A percentile compares a stretch with the other conserved stretches of the same genome.
Evolutionary conservation across 768 basidiomycete species (phyloP).

Genomic region (Imleria badia): DNA sequence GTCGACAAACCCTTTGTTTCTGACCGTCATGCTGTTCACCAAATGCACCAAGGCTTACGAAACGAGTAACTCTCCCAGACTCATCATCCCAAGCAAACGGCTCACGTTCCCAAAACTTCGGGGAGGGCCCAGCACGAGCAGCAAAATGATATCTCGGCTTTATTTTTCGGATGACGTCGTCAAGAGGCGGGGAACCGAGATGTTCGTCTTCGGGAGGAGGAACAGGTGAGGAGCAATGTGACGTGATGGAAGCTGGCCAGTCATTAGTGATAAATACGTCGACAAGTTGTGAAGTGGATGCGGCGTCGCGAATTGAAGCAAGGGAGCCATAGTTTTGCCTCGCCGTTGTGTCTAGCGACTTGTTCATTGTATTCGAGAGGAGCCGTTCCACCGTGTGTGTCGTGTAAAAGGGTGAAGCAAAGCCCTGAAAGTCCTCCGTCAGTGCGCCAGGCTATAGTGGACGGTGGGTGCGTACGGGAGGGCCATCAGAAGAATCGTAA

Average conservation of each 20-base stretch:
- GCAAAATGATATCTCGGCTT: slow-evolving; percentile 91
- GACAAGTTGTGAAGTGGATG: slow-evolving; percentile 62
- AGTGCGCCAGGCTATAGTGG: background rate
- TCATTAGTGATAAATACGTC: slow-evolving; percentile 82
- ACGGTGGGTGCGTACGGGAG: slow-evolving; percentile 50
- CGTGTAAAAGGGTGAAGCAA: slow-evolving; percentile 74
- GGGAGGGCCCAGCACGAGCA: slow-evolving; percentile 57
- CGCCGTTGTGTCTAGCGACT: slow-evolving; percentile 41
- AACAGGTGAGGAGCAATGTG: slow-evolving; percentile 55
- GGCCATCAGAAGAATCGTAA: slow-evolving; percentile 57
- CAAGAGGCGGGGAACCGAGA: slow-evolving; percentile 54
- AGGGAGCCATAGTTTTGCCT: slow-evolving; percentile 60
- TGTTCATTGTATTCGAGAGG: slow-evolving; percentile 65
- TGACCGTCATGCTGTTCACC: slow-evolving; percentile 63
- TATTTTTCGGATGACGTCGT: slow-evolving; percentile 60
- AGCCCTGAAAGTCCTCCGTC: slow-evolving; percentile 48
- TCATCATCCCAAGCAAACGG: slow-evolving; percentile 86
- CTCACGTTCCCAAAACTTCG: slow-evolving; percentile 93
- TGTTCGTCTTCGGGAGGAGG: slow-evolving; percentile 43
- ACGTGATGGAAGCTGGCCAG: slow-evolving; percentile 68
- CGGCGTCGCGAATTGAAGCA: slow-evolving; percentile 61
- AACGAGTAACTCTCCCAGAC: slow-evolving; percentile 60
- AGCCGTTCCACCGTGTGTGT: slow-evolving; percentile 68
- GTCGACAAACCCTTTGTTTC: slow-evolving; percentile 74
- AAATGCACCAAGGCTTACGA: slow-evolving; percentile 87